Conservation (phyloP, 108 stramenopile species). For the Pseudonitzschia multiseries region DNA sequence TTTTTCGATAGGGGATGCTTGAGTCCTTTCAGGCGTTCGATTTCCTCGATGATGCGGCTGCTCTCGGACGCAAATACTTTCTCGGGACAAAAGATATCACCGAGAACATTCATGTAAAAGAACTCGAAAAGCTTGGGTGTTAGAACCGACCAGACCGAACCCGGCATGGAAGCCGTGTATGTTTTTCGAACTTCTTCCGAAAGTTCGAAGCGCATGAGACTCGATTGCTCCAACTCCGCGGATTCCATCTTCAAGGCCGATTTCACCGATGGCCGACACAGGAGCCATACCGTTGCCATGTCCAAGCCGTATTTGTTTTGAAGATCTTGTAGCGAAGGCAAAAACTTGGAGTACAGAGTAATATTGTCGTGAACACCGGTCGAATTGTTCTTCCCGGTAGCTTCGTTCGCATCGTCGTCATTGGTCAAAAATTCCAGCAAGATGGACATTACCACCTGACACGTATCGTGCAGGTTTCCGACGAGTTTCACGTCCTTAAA, state of each 20-base stretch:
- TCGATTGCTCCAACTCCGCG: constrained; percentile 6
- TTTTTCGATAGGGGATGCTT: constrained; percentile 46
- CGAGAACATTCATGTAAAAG: constrained; percentile 66
- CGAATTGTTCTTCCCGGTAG: not conserved
- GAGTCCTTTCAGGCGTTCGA: constrained; percentile 52
- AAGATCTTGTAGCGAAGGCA: constrained; percentile 65
- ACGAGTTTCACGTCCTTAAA: constrained; percentile 63
- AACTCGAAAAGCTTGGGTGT: constrained; percentile 59
- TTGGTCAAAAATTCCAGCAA: constrained; percentile 76
- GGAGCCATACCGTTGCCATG: constrained; percentile 65
- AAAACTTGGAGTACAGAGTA: constrained; percentile 47
- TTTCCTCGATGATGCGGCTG: constrained; percentile 63
- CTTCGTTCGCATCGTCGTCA: constrained; percentile 23
- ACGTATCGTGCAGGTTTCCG: constrained; percentile 77
- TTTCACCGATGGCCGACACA: constrained; percentile 38
- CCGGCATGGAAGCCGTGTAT: constrained; percentile 31
- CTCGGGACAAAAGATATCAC: constrained; percentile 78
- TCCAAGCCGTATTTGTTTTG: constrained; percentile 55
- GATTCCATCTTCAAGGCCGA: constrained; percentile 40
- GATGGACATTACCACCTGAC: constrained; percentile 69
- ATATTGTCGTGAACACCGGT: constrained; percentile 6
- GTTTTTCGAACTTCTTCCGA: constrained; percentile 12
- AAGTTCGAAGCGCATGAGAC: constrained; percentile 10
- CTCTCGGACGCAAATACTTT: constrained; percentile 67
- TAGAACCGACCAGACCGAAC: constrained; percentile 53